These are phyloP conservation scores for Phytophthora citricola DNA, from an alignment of 352 stramenopile genomes.

Conservation along the genomic window DNA sequence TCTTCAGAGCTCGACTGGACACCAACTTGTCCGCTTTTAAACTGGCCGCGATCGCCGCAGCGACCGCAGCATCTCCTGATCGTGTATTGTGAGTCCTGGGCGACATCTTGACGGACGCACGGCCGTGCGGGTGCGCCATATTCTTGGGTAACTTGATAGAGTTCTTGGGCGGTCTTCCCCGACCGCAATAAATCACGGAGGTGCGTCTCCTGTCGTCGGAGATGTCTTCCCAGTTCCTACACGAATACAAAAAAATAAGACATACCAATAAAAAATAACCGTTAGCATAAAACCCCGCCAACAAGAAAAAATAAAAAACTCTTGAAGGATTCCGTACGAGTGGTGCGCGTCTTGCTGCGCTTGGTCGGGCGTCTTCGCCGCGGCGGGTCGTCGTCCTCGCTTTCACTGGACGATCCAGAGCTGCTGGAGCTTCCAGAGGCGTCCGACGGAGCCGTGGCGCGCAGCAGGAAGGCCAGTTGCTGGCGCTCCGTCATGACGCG, in stretches of 20 bases:
- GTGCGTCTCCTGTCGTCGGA: conserved; percentile 21
- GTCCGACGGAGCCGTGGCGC: conserved; percentile 70
- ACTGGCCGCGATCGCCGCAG: conserved; percentile 20
- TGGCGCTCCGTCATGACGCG: conserved; percentile 87
- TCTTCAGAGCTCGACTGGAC: conserved; percentile 20
- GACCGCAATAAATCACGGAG: conserved; percentile 46
- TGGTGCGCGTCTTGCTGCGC: conserved; percentile 33
- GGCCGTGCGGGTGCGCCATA: conserved; percentile 15
- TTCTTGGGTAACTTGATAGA: conserved; percentile 46
- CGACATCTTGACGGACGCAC: conserved; percentile 28
- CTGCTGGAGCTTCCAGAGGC: conserved; percentile 37
- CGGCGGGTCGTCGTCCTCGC: conserved; percentile 29
- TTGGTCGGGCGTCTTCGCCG: conserved; percentile 34
- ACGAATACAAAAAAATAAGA: conserved; percentile 11
- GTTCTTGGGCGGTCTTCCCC: conserved; percentile 53
- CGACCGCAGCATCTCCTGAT: conserved; percentile 22
- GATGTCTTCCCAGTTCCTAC: conserved; percentile 31
- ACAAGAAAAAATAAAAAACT: conserved; percentile 5
- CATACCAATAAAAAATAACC: conserved; percentile 8
- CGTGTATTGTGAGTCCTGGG: conserved; percentile 38
- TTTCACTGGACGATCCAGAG: conserved; percentile 40
- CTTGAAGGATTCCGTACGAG: conserved; percentile 27
- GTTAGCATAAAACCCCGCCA: conserved; percentile 8
- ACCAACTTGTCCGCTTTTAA: conserved; percentile 18
- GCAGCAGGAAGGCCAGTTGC: conserved; percentile 84